A percentile compares a stretch with the other conserved stretches of the same genome.
phyloP scores from a whole-genome alignment of 768 basidiomycete species.

The Pleurotus cornucopiae region DNA sequence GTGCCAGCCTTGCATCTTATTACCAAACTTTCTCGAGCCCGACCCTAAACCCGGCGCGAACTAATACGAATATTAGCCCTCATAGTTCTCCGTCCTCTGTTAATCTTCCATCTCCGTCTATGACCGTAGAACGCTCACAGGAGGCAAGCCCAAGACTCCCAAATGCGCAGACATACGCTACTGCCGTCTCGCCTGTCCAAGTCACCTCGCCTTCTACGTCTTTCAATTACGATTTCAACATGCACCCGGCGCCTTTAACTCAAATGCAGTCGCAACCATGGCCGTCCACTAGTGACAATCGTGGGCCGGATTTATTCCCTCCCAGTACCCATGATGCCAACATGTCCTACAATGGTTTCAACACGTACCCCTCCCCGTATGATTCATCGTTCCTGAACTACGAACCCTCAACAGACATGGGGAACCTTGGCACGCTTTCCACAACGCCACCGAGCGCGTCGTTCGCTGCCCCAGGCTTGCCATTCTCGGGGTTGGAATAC shows the following conservation, averaged over 20 bases:
- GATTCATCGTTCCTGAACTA: slow-evolving; percentile 37
- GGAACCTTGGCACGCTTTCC: slow-evolving; percentile 39
- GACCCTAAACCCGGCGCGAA: slow-evolving; percentile 32
- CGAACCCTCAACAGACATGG: slow-evolving; percentile 34
- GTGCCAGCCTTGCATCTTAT: slow-evolving; percentile 33
- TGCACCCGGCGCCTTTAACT: slow-evolving; percentile 22
- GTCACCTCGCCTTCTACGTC: slow-evolving; percentile 51
- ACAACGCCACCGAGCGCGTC: slow-evolving; percentile 58
- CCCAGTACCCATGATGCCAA: slow-evolving; percentile 34
- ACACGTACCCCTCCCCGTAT: slow-evolving; percentile 32
- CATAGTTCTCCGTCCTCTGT: slow-evolving; percentile 76
- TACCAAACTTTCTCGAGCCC: slow-evolving; percentile 59
- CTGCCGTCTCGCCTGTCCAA: slow-evolving; percentile 46
- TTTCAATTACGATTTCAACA: slow-evolving; percentile 53
- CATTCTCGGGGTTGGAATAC: slow-evolving; percentile 80
- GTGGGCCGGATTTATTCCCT: slow-evolving; percentile 41
- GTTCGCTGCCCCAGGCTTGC: slow-evolving; percentile 71
- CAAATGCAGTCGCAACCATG: slow-evolving; percentile 14
- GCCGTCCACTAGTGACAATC: slow-evolving; percentile 28
- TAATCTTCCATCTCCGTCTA: slow-evolving; percentile 67
- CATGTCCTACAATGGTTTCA: slow-evolving; percentile 41
- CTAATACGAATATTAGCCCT: slow-evolving; percentile 39
- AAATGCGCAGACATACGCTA: slow-evolving; percentile 38
- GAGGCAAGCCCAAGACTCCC: slow-evolving; percentile 56
- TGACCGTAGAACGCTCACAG: slow-evolving; percentile 44